Conservation (phyloP, 2,329 filamentous ascomycete species). For the Botryotinia globosa region DNA sequence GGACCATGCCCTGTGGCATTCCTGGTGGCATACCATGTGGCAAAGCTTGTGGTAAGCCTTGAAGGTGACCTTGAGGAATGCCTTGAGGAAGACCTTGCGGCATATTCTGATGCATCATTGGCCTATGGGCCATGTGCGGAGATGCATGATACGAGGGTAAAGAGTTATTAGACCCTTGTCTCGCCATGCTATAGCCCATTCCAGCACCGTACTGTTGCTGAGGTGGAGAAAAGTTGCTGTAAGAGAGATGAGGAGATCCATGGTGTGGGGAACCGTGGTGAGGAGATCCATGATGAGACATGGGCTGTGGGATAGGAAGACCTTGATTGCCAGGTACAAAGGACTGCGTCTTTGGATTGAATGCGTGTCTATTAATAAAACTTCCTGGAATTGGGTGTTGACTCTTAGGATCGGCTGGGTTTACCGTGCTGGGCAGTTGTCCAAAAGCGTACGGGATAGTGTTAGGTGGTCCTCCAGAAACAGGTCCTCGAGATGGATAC, state of each 20-base stretch:
- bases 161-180: slow-evolving; percentile 40
- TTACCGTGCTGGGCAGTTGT: slow-evolving; percentile 68
- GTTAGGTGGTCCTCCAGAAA: slow-evolving; percentile 29
- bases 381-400: slow-evolving; percentile 84
- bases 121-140: slow-evolving; percentile 38
- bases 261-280: slow-evolving; percentile 38
- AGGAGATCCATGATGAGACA: slow-evolving; percentile 37
- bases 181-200: slow-evolving; percentile 39
- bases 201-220: slow-evolving; percentile 37
- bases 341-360: slow-evolving; percentile 91
- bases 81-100: slow-evolving; percentile 32
- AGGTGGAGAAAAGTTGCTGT: slow-evolving; percentile 39
- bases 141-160: slow-evolving; percentile 40
- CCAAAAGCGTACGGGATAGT: slow-evolving; percentile 70
- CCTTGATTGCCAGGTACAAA: slow-evolving; percentile 70
- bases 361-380: slow-evolving; percentile 72
- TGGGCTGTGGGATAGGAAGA: slow-evolving; percentile 45
- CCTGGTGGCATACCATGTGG: slow-evolving; percentile 31
- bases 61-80: slow-evolving; percentile 24
- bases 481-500: slow-evolving; percentile 34
- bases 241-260: slow-evolving; percentile 45
- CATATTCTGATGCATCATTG: slow-evolving; percentile 39
- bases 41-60: slow-evolving; percentile 31
- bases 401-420: slow-evolving; percentile 68
- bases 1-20: slow-evolving; percentile 31